Evolutionary conservation across 2,329 filamentous ascomycete species (phyloP).

Genomic region (Xylaria sp.): DNA sequence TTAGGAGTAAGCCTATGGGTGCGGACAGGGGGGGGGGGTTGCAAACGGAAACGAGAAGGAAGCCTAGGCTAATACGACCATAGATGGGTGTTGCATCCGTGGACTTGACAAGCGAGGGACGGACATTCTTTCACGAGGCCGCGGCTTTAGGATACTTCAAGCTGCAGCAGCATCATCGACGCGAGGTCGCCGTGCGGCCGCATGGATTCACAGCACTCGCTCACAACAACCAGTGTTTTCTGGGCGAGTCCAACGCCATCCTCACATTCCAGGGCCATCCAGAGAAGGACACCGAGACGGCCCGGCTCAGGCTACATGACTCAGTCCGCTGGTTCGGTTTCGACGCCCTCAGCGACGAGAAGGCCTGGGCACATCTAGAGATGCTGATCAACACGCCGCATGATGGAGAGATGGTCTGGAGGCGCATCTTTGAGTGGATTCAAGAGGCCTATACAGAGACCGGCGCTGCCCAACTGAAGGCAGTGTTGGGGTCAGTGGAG

Average conservation of each 20-base stretch:
- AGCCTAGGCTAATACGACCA: constrained; percentile 14
- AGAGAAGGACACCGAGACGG: constrained; percentile 55
- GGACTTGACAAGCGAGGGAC: constrained; percentile 53
- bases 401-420: constrained; percentile 55
- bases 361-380: constrained; percentile 46
- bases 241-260: constrained; percentile 54
- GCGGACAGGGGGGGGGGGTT: background rate
- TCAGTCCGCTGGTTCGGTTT: constrained; percentile 53
- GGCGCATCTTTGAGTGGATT: constrained; percentile 43
- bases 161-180: constrained; percentile 56
- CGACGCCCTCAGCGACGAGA: constrained; percentile 47
- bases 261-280: constrained; percentile 60
- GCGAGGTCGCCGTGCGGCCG: constrained; percentile 49
- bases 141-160: constrained; percentile 32
- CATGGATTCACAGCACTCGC: constrained; percentile 27
- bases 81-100: constrained; percentile 53
- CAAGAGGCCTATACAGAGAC: constrained; percentile 20
- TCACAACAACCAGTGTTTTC: constrained; percentile 53
- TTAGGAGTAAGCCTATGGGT: background rate
- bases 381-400: constrained; percentile 49
- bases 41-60: background rate
- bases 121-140: constrained; percentile 52
- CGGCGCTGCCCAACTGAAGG: background rate
- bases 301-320: constrained; percentile 53
- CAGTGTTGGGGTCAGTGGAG: constrained; percentile 4